A percentile compares a stretch with the other conserved stretches of the same genome.
phyloP scores from a whole-genome alignment of 106 monocot species.

The Allium fistulosum region DNA sequence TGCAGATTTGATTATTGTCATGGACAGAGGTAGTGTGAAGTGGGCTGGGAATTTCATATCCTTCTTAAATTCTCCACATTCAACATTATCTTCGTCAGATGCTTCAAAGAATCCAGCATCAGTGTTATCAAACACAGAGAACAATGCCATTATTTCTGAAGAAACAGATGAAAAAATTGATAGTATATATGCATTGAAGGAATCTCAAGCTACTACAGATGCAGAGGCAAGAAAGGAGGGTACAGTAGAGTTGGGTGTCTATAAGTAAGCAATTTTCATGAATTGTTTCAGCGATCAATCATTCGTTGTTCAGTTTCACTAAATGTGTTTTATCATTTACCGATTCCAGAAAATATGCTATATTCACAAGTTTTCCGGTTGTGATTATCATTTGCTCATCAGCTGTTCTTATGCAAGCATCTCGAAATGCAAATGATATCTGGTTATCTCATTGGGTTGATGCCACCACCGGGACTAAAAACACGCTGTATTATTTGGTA shows the following conservation, averaged over 20 bases:
- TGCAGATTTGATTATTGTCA: conserved; percentile 72
- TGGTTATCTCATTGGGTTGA: conserved; percentile 99
- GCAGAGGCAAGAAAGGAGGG: conserved; percentile 75
- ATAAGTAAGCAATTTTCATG: conserved; percentile 56
- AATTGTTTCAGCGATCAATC: neutral
- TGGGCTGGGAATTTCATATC: conserved; percentile 55
- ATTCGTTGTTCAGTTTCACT: neutral
- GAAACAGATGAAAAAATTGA: conserved; percentile 24
- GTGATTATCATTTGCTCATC: conserved; percentile 58
- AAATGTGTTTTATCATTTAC: neutral
- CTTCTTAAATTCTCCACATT: conserved; percentile 53
- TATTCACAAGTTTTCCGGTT: conserved; percentile 50
- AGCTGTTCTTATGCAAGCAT: conserved; percentile 88
- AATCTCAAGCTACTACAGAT: conserved; percentile 24
- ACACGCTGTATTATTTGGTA: conserved; percentile 82
- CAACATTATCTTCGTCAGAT: conserved; percentile 19
- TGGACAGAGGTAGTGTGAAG: conserved; percentile 82
- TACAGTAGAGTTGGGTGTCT: conserved; percentile 62
- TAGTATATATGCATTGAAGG: conserved; percentile 25
- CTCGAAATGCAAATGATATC: conserved; percentile 95
- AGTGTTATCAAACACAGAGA: conserved; percentile 13
- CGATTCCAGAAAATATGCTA: conserved; percentile 57
- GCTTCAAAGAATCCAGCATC: conserved; percentile 19
- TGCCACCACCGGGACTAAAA: conserved; percentile 32
- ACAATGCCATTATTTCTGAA: conserved; percentile 4